Evolutionary conservation across 306 rosid genomes (phyloP).

Genomic region (Sophora flavescens): DNA sequence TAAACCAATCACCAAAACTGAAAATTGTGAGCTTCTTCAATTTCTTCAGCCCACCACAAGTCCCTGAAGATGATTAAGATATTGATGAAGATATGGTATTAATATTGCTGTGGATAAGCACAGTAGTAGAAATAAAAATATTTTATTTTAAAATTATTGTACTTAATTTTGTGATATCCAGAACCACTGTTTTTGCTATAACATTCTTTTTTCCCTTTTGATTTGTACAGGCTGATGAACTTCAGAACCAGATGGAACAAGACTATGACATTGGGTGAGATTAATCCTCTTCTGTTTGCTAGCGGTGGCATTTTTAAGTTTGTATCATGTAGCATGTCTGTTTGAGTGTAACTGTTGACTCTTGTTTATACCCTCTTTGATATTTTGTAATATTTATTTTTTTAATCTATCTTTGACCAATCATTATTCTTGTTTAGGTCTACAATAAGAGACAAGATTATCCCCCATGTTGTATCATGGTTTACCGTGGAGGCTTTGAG

Average conservation of each 20-base stretch:
- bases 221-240: slow-evolving; percentile 79
- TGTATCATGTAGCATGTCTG: neutral
- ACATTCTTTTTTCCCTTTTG: neutral
- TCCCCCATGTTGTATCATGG: slow-evolving; percentile 96
- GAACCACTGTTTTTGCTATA: neutral
- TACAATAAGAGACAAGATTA: slow-evolving; percentile 85
- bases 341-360: neutral
- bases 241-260: slow-evolving; percentile 87
- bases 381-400: neutral
- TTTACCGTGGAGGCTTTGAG: slow-evolving; percentile 90
- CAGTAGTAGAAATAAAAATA: neutral
- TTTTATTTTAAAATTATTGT: neutral
- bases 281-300: neutral
- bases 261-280: slow-evolving; percentile 93
- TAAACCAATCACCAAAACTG: slow-evolving; percentile 93
- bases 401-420: neutral
- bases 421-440: slow-evolving; percentile 60
- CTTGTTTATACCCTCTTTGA: neutral
- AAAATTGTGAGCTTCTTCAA: slow-evolving; percentile 97
- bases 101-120: neutral
- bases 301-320: neutral
- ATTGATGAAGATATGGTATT: slow-evolving; percentile 86
- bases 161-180: neutral
- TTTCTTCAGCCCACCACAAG: slow-evolving; percentile 88
- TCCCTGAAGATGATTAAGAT: slow-evolving; percentile 96